Percentiles rank a stretch among this genome's conserved stretches.
phyloP scores from a whole-genome alignment of 2,329 filamentous ascomycete species.

The Seiridium cupressi region DNA sequence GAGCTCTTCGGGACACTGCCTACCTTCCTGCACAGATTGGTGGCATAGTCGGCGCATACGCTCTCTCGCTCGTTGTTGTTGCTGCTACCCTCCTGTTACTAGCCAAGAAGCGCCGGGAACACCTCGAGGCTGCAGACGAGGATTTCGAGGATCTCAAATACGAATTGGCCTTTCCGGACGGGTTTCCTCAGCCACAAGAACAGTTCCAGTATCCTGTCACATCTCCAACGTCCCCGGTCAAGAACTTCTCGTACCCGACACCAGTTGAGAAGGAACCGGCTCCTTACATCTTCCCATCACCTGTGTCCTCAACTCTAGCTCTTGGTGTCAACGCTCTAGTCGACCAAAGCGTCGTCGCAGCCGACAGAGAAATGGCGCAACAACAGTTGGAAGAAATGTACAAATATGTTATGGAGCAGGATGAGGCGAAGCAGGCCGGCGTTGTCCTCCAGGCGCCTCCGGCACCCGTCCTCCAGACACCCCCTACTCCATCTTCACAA shows the following conservation, averaged over 20 bases:
- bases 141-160: constrained; percentile 41
- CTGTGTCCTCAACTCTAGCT: constrained; percentile 45
- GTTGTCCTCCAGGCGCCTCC: constrained; percentile 44
- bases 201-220: constrained; percentile 28
- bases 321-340: constrained; percentile 68
- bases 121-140: constrained; percentile 51
- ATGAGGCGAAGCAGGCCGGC: constrained; percentile 63
- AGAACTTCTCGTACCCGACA: constrained; percentile 52
- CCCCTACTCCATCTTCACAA: constrained; percentile 14
- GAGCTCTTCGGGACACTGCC: constrained; percentile 57
- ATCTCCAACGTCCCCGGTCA: constrained; percentile 32
- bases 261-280: constrained; percentile 30
- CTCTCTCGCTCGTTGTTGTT: constrained; percentile 72
- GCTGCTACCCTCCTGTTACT: constrained; percentile 64
- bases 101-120: constrained; percentile 52
- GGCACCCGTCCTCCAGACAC: constrained; percentile 32
- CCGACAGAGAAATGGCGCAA: constrained; percentile 73
- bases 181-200: constrained; percentile 17
- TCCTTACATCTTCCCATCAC: constrained; percentile 46
- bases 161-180: constrained; percentile 20
- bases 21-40: constrained; percentile 80
- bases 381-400: constrained; percentile 88
- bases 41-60: constrained; percentile 81
- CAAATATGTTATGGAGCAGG: constrained; percentile 87
- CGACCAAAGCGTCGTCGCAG: constrained; percentile 72